phyloP scores from a whole-genome alignment of 2,329 filamentous ascomycete species.

The Penicillium sp. region DNA sequence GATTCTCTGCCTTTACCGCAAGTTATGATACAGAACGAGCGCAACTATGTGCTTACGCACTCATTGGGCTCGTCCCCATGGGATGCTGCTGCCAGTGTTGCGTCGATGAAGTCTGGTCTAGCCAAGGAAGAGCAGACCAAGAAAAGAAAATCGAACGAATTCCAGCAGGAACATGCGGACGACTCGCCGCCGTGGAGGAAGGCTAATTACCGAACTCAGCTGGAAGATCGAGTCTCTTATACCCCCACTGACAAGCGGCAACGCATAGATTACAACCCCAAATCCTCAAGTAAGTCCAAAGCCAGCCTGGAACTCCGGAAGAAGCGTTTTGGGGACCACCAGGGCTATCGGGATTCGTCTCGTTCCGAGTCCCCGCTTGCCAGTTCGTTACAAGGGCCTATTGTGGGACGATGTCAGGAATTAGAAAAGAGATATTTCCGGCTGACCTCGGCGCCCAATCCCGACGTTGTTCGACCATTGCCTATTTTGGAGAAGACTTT shows the following conservation, averaged over 20 bases:
- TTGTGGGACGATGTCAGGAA: slow-evolving; percentile 77
- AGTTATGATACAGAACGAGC: slow-evolving; percentile 71
- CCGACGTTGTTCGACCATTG: slow-evolving; percentile 83
- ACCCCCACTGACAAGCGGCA: slow-evolving; percentile 50
- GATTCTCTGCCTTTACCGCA: slow-evolving; percentile 78
- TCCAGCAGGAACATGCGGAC: slow-evolving; percentile 50
- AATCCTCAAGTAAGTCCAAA: slow-evolving; percentile 76
- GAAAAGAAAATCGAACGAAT: slow-evolving; percentile 78
- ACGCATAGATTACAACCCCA: slow-evolving; percentile 48
- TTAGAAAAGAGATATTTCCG: slow-evolving; percentile 95
- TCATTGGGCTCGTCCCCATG: slow-evolving; percentile 35
- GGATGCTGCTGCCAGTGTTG: slow-evolving; percentile 22
- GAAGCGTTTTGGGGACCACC: slow-evolving; percentile 70
- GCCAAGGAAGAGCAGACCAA: slow-evolving; percentile 45
- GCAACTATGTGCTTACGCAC: slow-evolving; percentile 47
- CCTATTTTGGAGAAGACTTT: slow-evolving; percentile 75
- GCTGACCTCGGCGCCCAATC: slow-evolving; percentile 82
- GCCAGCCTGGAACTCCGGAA: slow-evolving; percentile 82
- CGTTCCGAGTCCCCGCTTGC: slow-evolving; percentile 47
- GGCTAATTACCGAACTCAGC: slow-evolving; percentile 57
- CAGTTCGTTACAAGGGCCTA: slow-evolving; percentile 56
- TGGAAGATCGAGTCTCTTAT: slow-evolving; percentile 75
- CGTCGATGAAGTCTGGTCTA: slow-evolving; percentile 20
- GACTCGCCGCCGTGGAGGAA: slow-evolving; percentile 69
- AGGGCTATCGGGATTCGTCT: slow-evolving; percentile 35